Conservation (phyloP, 352 stramenopile genomes). For the Pythium sp. region DNA sequence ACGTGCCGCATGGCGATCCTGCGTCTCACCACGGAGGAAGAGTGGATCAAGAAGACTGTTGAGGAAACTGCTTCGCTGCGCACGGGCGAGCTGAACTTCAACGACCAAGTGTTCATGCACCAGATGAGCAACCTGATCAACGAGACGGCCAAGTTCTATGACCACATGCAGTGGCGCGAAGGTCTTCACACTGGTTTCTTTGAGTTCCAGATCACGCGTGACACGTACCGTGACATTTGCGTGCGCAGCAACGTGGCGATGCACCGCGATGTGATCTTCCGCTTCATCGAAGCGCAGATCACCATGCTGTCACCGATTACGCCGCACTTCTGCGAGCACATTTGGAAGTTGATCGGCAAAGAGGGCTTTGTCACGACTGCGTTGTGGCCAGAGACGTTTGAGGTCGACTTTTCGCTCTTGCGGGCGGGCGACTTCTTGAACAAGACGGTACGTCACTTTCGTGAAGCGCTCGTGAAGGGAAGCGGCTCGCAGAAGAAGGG, state of each 20-base stretch:
- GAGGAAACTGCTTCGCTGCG: constrained; percentile 87
- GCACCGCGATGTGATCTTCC: constrained; percentile 90
- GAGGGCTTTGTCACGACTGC: constrained; percentile 89
- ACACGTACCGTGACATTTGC: constrained; percentile 98
- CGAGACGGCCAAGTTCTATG: constrained; percentile 85
- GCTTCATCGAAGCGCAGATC: constrained; percentile 93
- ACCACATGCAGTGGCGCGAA: constrained; percentile 94
- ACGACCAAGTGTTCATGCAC: constrained; percentile 95
- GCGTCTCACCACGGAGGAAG: constrained; percentile 96
- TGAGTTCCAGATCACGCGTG: constrained; percentile 97
- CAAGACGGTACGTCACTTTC: constrained; percentile 91
- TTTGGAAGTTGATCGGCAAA: constrained; percentile 93
- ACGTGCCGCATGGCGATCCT: constrained; percentile 98
- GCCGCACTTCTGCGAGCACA: constrained; percentile 93
- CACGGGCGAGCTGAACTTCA: constrained; percentile 84
- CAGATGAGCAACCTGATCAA: constrained; percentile 96
- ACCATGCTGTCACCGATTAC: constrained; percentile 96
- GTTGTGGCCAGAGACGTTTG: constrained; percentile 78
- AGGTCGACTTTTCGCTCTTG: constrained; percentile 92
- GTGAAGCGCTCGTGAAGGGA: constrained; percentile 79
- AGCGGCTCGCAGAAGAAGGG: constrained; percentile 77
- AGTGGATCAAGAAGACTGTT: constrained; percentile 94
- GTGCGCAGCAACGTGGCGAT: constrained; percentile 77
- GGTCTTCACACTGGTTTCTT: constrained; percentile 98
- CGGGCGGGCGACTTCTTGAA: constrained; percentile 92